Conservation (phyloP, 2,329 filamentous ascomycete genomes). For the Didymella sp. region DNA sequence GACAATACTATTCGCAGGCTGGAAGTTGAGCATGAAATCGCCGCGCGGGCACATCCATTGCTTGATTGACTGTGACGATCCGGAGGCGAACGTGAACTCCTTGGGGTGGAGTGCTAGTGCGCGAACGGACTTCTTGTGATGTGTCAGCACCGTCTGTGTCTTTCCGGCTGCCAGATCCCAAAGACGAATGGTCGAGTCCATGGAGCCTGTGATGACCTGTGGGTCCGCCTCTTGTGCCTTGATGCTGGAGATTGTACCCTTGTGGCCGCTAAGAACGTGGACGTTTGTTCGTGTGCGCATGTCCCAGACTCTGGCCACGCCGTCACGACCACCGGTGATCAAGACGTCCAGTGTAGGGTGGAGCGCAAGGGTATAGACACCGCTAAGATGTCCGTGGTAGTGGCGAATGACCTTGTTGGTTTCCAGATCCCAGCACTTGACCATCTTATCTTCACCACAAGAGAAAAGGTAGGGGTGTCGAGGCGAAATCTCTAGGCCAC, state of each 20-base stretch:
- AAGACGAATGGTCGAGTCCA: constrained; percentile 70
- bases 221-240: constrained; percentile 96
- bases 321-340: constrained; percentile 92
- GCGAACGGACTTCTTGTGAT: constrained; percentile 97
- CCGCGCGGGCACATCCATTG: constrained; percentile 99
- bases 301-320: constrained; percentile 95
- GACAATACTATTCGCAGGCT: constrained; percentile 95
- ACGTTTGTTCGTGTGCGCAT: constrained; percentile 95
- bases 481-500: constrained; percentile 86
- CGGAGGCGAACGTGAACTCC: constrained; percentile 96
- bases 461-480: constrained; percentile 97
- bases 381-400: constrained; percentile 95
- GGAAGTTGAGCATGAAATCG: constrained; percentile 99
- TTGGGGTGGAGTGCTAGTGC: constrained; percentile 83
- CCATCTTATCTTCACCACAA: constrained; percentile 99
- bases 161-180: constrained; percentile 98
- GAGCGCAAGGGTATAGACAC: constrained; percentile 91
- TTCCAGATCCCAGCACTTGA: constrained; percentile 99
- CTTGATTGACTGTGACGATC: constrained; percentile 92
- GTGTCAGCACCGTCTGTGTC: constrained; percentile 92
- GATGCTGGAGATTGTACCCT: constrained; percentile 85
- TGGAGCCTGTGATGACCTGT: constrained; percentile 90
- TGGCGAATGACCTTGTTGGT: constrained; percentile 91
- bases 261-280: constrained; percentile 90
- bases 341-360: constrained; percentile 95